Base-by-base conservation (phyloP, 495 filamentous ascomycete genomes). In the Aspergillus avenaceus region DNA sequence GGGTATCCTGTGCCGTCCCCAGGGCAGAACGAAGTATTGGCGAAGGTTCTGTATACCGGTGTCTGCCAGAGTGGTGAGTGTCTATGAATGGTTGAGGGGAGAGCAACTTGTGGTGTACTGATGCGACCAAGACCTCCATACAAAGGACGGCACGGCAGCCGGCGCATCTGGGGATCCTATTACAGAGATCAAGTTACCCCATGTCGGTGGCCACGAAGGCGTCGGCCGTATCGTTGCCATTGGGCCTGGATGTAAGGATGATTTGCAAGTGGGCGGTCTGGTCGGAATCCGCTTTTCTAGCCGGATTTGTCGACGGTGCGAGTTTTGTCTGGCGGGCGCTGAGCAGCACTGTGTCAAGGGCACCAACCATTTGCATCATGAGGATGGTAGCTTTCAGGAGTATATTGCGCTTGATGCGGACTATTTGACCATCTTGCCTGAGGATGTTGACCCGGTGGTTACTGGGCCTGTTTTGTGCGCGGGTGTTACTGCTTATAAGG, bases 171-270 rank as follows among this genome's bases (percentile, higher is more conserved):
- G 75, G 16, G 70, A 60, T 8, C 75, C 75, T 3, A 76, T 74
- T 14, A 71, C 67, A 1, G 64, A 70, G 6, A 70, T 75, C 54
- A 78, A 78, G 32, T 58, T 76, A 2, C 76, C 74, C 0, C 73
- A 79, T 37, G 58, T 78, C 19, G 75, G 74, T 12, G 74, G 74
- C 6, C 75, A 79, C 50, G 72, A 79, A 56, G 76, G 76, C 11
- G 60, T 78, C 16, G 75, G 73, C 0, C 63, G 63, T 1, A 71
- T 77, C 16, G 53, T 78, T 4, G 60, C 63, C 0, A 53, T 78
- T 8, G 74, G 76, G 4, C 61, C 70, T 8, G 58, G 54, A 23
- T 52, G 69, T 36, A 26, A 55, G 14, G 28, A 55, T 22, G 57
- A 61, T 2, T 53, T 76, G 8, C 65, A 67, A 26, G 16, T 78